Conservation (phyloP, 2,329 filamentous ascomycete species). For the Zasmidium citrigriseum region DNA sequence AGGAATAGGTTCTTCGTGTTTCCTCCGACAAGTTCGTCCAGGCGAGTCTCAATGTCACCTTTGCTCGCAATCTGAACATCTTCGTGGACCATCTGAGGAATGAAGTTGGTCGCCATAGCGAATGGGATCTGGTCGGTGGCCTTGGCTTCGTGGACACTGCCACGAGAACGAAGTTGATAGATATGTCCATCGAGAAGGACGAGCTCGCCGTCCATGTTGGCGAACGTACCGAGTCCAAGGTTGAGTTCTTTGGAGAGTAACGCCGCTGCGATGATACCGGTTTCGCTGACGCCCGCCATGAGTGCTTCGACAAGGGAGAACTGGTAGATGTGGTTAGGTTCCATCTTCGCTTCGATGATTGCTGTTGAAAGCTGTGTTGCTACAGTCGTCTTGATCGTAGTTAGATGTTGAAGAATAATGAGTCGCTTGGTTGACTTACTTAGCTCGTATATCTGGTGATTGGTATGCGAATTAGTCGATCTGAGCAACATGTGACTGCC, state of each 20-base stretch:
- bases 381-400: no score
- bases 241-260: conserved; percentile 47
- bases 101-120: conserved; percentile 36
- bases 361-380: background rate
- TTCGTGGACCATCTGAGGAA: conserved; percentile 26
- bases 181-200: conserved; percentile 44
- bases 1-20: conserved; percentile 35
- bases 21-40: conserved; percentile 29
- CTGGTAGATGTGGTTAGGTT: conserved; percentile 45
- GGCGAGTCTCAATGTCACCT: conserved; percentile 26
- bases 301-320: conserved; percentile 46
- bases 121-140: conserved; percentile 42
- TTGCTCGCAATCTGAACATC: conserved; percentile 26
- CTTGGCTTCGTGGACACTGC: conserved; percentile 35
- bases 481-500: no score
- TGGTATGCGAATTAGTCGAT: no score
- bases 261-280: conserved; percentile 49
- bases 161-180: conserved; percentile 45
- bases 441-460: no score
- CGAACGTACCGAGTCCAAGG: conserved; percentile 52
- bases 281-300: conserved; percentile 48
- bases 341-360: conserved; percentile 24
- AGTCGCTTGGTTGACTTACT: no score
- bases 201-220: conserved; percentile 46
- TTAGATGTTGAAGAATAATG: no score